A percentile compares a stretch with the other conserved stretches of the same genome.
Evolutionary conservation across 768 basidiomycete species (phyloP).

Genomic region (Peribolospora baueri): DNA sequence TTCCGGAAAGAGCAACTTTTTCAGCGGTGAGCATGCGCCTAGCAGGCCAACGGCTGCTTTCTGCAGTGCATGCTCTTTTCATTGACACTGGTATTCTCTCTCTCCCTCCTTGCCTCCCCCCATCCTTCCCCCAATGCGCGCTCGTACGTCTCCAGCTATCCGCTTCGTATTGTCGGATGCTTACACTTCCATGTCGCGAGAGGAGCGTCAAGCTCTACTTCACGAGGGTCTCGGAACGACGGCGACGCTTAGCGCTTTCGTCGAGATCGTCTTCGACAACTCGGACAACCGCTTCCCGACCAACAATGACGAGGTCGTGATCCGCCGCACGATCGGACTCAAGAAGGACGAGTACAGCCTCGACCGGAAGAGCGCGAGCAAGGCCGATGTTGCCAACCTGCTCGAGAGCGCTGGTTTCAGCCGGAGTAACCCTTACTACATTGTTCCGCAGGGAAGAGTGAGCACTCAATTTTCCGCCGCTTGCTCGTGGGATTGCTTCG

Average conservation of each 20-base stretch:
- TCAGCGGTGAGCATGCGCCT: conserved; percentile 38
- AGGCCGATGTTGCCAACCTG: conserved; percentile 92
- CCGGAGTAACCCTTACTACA: conserved; percentile 96
- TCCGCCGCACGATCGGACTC: conserved; percentile 79
- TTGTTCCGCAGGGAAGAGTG: conserved; percentile 91
- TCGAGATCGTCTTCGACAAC: conserved; percentile 95
- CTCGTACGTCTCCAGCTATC: conserved; percentile 34
- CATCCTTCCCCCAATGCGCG: neutral
- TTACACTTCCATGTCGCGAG: conserved; percentile 79
- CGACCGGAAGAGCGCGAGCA: conserved; percentile 81
- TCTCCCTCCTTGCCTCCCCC: neutral
- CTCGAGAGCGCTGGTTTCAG: conserved; percentile 93
- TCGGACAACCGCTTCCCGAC: conserved; percentile 77
- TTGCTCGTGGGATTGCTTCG: neutral
- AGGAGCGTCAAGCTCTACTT: conserved; percentile 75
- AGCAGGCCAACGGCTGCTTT: too few relatives aligned
- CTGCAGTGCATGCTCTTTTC: neutral
- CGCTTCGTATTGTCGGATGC: conserved; percentile 95
- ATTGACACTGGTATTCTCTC: neutral
- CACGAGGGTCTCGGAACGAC: conserved; percentile 78
- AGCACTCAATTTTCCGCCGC: conserved; percentile 17
- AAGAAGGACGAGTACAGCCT: conserved; percentile 98
- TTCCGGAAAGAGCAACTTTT: conserved; percentile 96
- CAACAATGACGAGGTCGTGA: conserved; percentile 52
- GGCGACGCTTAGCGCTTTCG: conserved; percentile 76